Base-by-base conservation (phyloP, 2,329 filamentous ascomycete genomes). In the Aspergillus japonicus region DNA sequence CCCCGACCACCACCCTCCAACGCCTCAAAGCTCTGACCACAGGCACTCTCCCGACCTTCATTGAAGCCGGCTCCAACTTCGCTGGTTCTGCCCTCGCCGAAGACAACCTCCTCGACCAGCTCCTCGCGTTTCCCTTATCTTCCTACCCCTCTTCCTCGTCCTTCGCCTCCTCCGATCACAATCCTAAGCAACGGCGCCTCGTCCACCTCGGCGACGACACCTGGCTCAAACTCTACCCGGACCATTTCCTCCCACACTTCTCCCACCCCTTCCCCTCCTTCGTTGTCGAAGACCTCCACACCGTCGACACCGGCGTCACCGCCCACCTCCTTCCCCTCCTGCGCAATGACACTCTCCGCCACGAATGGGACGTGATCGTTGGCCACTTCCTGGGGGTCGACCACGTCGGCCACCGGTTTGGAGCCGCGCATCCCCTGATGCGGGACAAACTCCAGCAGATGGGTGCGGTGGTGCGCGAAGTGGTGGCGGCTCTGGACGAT, bases 241-340 rank as follows among this genome's bases (percentile, higher is more conserved):
- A 84, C 16, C 91, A 95, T 74, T 98, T 99, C 69, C 88, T 96
- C 73, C 80, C 87, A 4, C 90, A 93, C 58, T 86, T 96, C 60
- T 96, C 92, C 67, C 86, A 83, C 66, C 86, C 94, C 0, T 98
- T 96, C 74, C 93, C 97, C 73, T 97, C 93, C 63, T 96, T 99
- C 79, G 96, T 98, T 71, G 94, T 98, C 7, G 96, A 92, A 91
- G 94, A 99, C 74, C 77, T 99, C 68, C 92, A 97, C 74, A 97
- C 94, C 0, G 90, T 99, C 2, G 94, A 99, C 72, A 93, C 96
- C 70, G 94, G 94, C 1, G 94, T 98, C 23, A 89, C 88, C 11
- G 89, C 96, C 67, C 90, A 97, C 75, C 87, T 98, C 5, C 71
- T 76, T 57, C 94, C 95, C 1, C 81, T 97, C 1, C 77, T 98